phyloP scores from a whole-genome alignment of 2,329 filamentous ascomycete genomes.

The Aureobasidium vineae region DNA sequence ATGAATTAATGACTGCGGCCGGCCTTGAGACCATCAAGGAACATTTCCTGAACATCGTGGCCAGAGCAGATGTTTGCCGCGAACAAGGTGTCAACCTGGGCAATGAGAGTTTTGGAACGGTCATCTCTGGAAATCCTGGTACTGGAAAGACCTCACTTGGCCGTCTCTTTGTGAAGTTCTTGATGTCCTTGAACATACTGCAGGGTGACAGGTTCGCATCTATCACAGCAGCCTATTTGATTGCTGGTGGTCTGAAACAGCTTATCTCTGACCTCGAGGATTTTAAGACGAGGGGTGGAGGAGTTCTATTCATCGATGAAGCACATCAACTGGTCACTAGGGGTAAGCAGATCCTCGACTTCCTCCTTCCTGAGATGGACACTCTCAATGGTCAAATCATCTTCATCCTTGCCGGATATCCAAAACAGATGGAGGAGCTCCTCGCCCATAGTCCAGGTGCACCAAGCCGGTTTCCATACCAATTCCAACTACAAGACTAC shows the following conservation, averaged over 20 bases:
- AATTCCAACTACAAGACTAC: constrained; percentile 69
- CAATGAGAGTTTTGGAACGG: constrained; percentile 61
- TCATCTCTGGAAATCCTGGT: constrained; percentile 70
- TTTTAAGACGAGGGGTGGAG: constrained; percentile 60
- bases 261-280: constrained; percentile 58
- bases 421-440: constrained; percentile 72
- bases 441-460: constrained; percentile 72
- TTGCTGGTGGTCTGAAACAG: constrained; percentile 59
- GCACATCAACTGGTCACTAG: constrained; percentile 69
- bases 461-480: constrained; percentile 61
- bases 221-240: constrained; percentile 65
- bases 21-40: constrained; percentile 69
- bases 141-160: constrained; percentile 77
- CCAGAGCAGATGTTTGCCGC: constrained; percentile 58
- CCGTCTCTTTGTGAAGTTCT: constrained; percentile 64
- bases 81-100: constrained; percentile 58
- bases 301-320: constrained; percentile 74
- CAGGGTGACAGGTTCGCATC: constrained; percentile 63
- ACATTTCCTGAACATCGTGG: constrained; percentile 62
- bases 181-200: constrained; percentile 61
- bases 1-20: constrained; percentile 67
- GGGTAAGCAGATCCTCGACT: constrained; percentile 66
- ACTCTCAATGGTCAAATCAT: constrained; percentile 67
- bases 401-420: constrained; percentile 72
- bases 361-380: constrained; percentile 69